Percentiles rank a stretch among this genome's conserved stretches.
phyloP scores from a whole-genome alignment of 1,284 basidiomycete genomes.

The Rhodotorula glutinis region DNA sequence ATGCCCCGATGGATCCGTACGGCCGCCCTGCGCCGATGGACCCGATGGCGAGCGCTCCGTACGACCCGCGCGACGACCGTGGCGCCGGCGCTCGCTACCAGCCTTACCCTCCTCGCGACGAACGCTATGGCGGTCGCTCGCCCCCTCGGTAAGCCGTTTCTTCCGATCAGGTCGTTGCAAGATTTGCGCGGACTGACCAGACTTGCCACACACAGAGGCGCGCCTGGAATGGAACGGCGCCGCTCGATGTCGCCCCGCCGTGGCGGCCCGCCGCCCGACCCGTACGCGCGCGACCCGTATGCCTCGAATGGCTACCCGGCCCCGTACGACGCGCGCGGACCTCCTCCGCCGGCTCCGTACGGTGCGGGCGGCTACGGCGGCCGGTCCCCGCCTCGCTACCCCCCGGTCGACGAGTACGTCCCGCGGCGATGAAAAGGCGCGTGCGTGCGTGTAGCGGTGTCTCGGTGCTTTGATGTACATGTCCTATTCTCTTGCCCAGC shows the following conservation, averaged over 20 bases:
- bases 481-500: not conserved
- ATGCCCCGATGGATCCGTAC: conserved; percentile 18
- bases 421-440: conserved; percentile 9
- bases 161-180: no score
- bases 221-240: conserved; percentile 21
- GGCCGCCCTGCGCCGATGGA: conserved; percentile 18
- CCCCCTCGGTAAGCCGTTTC: conserved; percentile 16
- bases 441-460: not conserved
- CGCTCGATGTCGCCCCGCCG: conserved; percentile 36
- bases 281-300: conserved; percentile 18
- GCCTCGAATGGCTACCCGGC: conserved; percentile 15
- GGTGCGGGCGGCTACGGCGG: conserved; percentile 5
- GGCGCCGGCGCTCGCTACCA: conserved; percentile 21
- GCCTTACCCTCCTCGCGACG: conserved; percentile 24
- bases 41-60: conserved; percentile 8
- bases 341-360: conserved; percentile 11
- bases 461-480: not conserved
- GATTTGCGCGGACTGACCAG: not conserved
- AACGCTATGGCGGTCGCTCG: conserved; percentile 24
- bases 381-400: conserved; percentile 26
- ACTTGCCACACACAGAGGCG: not conserved
- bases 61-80: conserved; percentile 32
- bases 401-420: conserved; percentile 17
- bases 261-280: not conserved
- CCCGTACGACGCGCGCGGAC: conserved; percentile 18